Evolutionary conservation across 805 yeast genomes (phyloP), one percentile per base, ranked within the genome.

Genomic region (Priceomyces haplophilus): DNA sequence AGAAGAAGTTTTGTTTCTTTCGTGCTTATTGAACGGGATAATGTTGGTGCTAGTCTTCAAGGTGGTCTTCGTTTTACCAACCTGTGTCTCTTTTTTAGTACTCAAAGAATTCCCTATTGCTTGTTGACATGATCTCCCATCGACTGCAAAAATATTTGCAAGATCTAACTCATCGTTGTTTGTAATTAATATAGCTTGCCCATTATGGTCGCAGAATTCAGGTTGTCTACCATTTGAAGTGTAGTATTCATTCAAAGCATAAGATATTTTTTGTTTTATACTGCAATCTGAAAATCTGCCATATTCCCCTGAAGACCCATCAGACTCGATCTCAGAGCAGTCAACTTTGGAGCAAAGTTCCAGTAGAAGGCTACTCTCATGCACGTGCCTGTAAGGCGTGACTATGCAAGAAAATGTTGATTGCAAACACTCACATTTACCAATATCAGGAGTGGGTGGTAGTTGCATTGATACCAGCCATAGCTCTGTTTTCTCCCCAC

Each of bases 351-450:
- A 39, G 46, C 79, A 75, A 2, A 74, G 52, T 17, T 67, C 60
- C 11, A 48, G 37, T 18, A 68, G 49, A n/a, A 60, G 48, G 24
- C 36, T 47, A 24, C 37, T 41, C 29, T 54, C 56, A 35, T 61
- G 44, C 20, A 59, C 52, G 1, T 42, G 43, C 8, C 43, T 49
- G 34, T 52, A 53, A 1, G 69, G 67, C 16, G 55, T 46, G 21
- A 61, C 52, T 32, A 69, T 58, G 50, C 79, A 75, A 1, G 65
- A 50, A 4, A 71, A 50, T 4, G 70, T 62, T 7, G 69, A 50
- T 57, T 69, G 62, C 23, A 73, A 55, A 48, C 79, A 74, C 45
- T 68, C 75, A 54, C 79, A 75, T 40, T 65, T 58, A 12, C 64
- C 67, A 7, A 59, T 47, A 43, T 69, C 65, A 2, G 80, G 79